Conservation (phyloP, 805 yeast species). For the Suhomyces vadensis region DNA sequence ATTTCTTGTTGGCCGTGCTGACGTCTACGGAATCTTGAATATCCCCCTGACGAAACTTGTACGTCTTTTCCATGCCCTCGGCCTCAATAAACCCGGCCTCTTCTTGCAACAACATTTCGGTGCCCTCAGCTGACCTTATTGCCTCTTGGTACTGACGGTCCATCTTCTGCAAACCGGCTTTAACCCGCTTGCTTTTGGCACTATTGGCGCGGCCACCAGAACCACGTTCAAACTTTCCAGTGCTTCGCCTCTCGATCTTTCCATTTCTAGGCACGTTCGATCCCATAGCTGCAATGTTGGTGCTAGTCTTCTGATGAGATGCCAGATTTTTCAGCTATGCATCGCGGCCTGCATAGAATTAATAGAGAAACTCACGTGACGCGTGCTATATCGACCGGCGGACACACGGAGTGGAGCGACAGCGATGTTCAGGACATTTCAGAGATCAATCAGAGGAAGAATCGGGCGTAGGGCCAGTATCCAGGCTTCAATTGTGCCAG, state of each 20-base stretch:
- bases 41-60: slow-evolving; percentile 78
- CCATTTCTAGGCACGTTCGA: not conserved
- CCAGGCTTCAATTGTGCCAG: slow-evolving; percentile 22
- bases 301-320: not conserved
- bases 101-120: slow-evolving; percentile 84
- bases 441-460: not conserved
- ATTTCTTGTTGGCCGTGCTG: slow-evolving; percentile 70
- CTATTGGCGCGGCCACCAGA: slow-evolving; percentile 21
- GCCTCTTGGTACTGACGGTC: slow-evolving; percentile 79
- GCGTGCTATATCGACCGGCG: too few species aligned
- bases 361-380: not conserved
- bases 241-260: slow-evolving; percentile 4
- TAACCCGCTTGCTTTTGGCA: slow-evolving; percentile 59
- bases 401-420: too few species aligned
- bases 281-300: not conserved
- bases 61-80: slow-evolving; percentile 94
- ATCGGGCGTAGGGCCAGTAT: not conserved
- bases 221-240: slow-evolving; percentile 10
- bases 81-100: slow-evolving; percentile 86
- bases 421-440: not conserved
- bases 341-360: slow-evolving; percentile 1
- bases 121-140: slow-evolving; percentile 76
- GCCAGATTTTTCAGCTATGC: not conserved
- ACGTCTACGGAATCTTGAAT: slow-evolving; percentile 74
- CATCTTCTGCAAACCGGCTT: slow-evolving; percentile 62